These are phyloP conservation scores for Tulasnella calospora DNA, from an alignment of 768 basidiomycete species.

Conservation along the genomic window DNA sequence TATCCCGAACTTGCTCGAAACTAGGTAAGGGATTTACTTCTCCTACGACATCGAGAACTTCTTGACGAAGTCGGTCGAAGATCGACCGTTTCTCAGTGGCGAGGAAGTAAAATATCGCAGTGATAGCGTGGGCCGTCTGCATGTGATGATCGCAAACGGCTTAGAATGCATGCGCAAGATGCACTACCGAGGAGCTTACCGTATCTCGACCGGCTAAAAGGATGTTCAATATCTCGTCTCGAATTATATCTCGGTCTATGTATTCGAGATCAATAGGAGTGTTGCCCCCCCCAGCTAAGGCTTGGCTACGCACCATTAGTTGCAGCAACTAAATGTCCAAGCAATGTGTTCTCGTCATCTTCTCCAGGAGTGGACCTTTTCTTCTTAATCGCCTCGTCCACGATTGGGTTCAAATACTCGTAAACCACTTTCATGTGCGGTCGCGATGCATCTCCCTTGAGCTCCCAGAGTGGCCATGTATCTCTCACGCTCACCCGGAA, in stretches of 20 bases:
- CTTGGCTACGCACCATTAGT: conserved; percentile 59
- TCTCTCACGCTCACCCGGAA: conserved; percentile 26
- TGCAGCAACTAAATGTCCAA: conserved; percentile 61
- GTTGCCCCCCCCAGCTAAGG: too few relatives aligned
- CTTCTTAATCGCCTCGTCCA: conserved; percentile 45
- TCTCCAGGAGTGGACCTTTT: conserved; percentile 43
- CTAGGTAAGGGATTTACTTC: conserved; percentile 42
- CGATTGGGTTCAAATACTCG: conserved; percentile 57
- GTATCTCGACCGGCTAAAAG: conserved; percentile 75
- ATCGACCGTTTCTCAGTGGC: conserved; percentile 47
- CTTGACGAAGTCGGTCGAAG: conserved; percentile 46
- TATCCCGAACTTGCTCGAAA: conserved; percentile 51
- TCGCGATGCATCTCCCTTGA: conserved; percentile 42
- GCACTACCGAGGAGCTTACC: conserved; percentile 38
- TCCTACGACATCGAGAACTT: conserved; percentile 48
- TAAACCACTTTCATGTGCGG: conserved; percentile 46
- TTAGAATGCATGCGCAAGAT: neutral
- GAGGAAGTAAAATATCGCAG: conserved; percentile 53
- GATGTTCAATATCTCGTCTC: conserved; percentile 76
- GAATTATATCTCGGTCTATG: conserved; percentile 58
- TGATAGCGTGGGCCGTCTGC: conserved; percentile 47
- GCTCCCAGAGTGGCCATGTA: conserved; percentile 47
- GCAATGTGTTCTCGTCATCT: conserved; percentile 50
- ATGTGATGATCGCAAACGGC: neutral
- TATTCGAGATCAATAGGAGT: neutral